Base-by-base conservation (phyloP, 2,329 filamentous ascomycete genomes). In the Chalaropsis thielavioides region DNA sequence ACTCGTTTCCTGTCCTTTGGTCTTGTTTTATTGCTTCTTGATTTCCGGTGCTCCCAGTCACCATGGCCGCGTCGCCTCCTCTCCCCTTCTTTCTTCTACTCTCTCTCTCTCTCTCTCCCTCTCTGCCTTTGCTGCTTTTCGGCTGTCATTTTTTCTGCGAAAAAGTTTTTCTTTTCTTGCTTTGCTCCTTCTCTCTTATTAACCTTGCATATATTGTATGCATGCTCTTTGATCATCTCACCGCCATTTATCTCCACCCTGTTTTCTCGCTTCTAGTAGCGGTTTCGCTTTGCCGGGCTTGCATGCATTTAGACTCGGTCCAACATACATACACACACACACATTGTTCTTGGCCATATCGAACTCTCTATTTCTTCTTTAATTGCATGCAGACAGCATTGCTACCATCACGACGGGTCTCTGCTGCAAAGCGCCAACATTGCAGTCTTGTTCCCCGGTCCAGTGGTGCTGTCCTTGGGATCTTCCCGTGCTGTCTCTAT, bases 1-100 rank as follows among this genome's bases (percentile, higher is more conserved):
- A 27, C 38, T 59, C 56, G 17, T 6, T 51, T 62, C 27, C 44
- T 44, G 54, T 41, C 19, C 10, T 59, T 40, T 62, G 54, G 44
- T 24, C 11, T 41, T 63, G 19, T 49, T 63, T 46, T 22, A 22
- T 51, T 13, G 11, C 35, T 66, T 38, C 31, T 59, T 59, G 24
- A 22, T 59, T 35, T 46, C 44, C n/a, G 41, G 54, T 66, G 61
- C 56, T 63, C 56, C 65, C 61, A 63, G 65, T 63, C 43, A 41
- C 65, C 56, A n/a, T 58, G 7, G 13, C 19, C 49, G 8, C 19
- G 22, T 54, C 62, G 13, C 44, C 2, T 38, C 64, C 35, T 62
- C 56, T 8, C 19, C 6, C 44, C 2, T 38, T 66, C 35, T 62
- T 61, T 8, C 19, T 31, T 31, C 31, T 31, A 3, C 31, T 6